Conservation (phyloP, 768 basidiomycete species). For the Boletus rubroflammeus region DNA sequence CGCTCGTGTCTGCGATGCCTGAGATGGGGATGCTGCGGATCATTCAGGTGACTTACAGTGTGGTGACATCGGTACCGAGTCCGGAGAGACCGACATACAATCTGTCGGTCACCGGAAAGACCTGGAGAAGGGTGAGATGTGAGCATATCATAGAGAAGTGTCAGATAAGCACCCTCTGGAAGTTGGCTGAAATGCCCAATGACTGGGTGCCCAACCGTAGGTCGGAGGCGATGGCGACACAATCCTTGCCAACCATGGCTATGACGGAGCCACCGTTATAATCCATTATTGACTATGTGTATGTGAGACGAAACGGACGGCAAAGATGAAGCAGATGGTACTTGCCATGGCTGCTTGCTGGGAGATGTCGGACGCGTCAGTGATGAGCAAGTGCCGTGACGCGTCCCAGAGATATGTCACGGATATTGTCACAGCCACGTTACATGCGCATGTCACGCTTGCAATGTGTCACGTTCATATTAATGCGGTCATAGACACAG, state of each 20-base stretch:
- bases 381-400: slow-evolving; percentile 14
- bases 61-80: slow-evolving; percentile 88
- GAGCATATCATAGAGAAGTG: slow-evolving; percentile 12
- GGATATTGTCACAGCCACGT: slow-evolving; percentile 7
- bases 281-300: slow-evolving; percentile 77
- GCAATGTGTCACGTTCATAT: background rate
- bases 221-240: slow-evolving; percentile 98
- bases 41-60: slow-evolving; percentile 55
- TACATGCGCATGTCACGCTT: slow-evolving; percentile 4
- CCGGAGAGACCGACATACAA: slow-evolving; percentile 91
- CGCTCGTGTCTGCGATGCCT: slow-evolving; percentile 65
- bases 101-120: slow-evolving; percentile 91
- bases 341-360: slow-evolving; percentile 22
- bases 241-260: slow-evolving; percentile 99
- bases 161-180: slow-evolving; percentile 72
- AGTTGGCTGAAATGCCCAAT: slow-evolving; percentile 83
- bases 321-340: background rate
- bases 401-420: slow-evolving; percentile 13
- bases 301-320: slow-evolving; percentile 3
- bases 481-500: background rate
- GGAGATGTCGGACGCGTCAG: slow-evolving; percentile 25
- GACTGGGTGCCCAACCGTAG: slow-evolving; percentile 86
- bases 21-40: background rate
- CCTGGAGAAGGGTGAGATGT: slow-evolving; percentile 41
- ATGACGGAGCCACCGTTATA: slow-evolving; percentile 97